These are phyloP conservation scores for Cyclotella sp. DNA, from an alignment of 108 stramenopile genomes.

Conservation along the genomic window DNA sequence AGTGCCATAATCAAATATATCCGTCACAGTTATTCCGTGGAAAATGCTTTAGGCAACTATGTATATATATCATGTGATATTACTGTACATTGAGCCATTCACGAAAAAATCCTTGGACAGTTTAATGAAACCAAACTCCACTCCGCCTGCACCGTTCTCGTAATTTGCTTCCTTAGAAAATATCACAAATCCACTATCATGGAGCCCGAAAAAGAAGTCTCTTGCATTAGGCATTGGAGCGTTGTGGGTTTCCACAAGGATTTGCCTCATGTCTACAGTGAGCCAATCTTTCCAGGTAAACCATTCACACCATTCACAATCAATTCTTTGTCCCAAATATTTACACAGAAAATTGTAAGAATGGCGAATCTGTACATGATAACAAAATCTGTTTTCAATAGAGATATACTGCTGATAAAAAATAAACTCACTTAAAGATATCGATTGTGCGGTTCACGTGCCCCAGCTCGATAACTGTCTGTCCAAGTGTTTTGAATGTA, in stretches of 20 bases:
- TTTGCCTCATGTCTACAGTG: conserved; percentile 45
- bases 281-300: conserved; percentile 44
- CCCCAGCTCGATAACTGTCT: conserved; percentile 59
- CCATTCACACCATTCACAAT: conserved; percentile 59
- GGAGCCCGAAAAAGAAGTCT: conserved; percentile 51
- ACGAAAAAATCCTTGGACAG: conserved; percentile 45
- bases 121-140: conserved; percentile 59
- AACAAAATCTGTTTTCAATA: no score
- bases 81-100: conserved; percentile 39
- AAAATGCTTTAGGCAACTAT: no score
- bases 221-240: conserved; percentile 49
- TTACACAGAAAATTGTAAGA: no score
- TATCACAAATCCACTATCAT: conserved; percentile 53
- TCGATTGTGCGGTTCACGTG: conserved; percentile 65
- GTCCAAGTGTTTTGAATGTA: conserved; percentile 45
- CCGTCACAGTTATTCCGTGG: no score
- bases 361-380: no score
- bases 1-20: no score
- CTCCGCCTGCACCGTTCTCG: conserved; percentile 47
- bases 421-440: no score
- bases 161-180: conserved; percentile 57
- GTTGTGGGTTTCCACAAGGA: conserved; percentile 49
- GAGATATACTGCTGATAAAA: no score
- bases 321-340: no score
- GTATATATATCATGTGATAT: no score